A percentile compares a stretch with the other conserved stretches of the same genome.
phyloP scores from a whole-genome alignment of 129 eudicot genomes.

The Glebionis coronaria region DNA sequence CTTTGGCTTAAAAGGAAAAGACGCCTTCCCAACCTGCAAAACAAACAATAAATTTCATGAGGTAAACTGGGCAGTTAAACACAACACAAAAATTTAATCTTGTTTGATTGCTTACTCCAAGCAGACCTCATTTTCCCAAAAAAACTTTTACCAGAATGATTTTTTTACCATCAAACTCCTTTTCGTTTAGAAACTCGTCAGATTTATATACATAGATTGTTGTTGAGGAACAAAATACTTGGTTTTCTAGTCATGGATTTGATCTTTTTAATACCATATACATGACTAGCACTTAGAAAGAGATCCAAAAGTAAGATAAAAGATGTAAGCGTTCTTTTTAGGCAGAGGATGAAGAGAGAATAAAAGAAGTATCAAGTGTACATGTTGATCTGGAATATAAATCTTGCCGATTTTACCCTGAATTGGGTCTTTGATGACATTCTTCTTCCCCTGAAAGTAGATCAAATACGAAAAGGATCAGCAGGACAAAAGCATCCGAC shows the following conservation, averaged over 20 bases:
- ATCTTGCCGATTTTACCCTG: conserved; percentile 82
- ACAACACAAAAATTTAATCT: background rate
- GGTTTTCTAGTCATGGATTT: background rate
- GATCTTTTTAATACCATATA: background rate
- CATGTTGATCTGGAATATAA: conserved; percentile 90
- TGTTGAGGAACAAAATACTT: background rate
- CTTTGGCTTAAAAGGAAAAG: conserved; percentile 66
- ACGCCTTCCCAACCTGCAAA: conserved; percentile 60
- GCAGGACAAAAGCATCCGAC: background rate
- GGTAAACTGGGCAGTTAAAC: background rate
- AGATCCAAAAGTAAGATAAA: background rate
- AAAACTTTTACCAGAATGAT: background rate
- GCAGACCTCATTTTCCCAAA: background rate
- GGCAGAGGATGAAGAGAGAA: background rate
- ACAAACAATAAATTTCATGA: background rate
- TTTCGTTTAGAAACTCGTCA: background rate
- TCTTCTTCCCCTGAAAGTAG: conserved; percentile 75
- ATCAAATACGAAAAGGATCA: conserved; percentile 6
- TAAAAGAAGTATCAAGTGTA: conserved; percentile 9
- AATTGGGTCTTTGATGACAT: conserved; percentile 67
- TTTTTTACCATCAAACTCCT: too few relatives aligned
- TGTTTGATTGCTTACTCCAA: too few relatives aligned
- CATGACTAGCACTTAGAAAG: background rate
- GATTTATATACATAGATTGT: background rate
- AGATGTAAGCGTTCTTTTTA: too few relatives aligned